A percentile compares a stretch with the other conserved stretches of the same genome.
These are phyloP conservation scores for Mycosphaerella sp. DNA, from an alignment of 2,329 filamentous ascomycete genomes.

Conservation along the genomic window DNA sequence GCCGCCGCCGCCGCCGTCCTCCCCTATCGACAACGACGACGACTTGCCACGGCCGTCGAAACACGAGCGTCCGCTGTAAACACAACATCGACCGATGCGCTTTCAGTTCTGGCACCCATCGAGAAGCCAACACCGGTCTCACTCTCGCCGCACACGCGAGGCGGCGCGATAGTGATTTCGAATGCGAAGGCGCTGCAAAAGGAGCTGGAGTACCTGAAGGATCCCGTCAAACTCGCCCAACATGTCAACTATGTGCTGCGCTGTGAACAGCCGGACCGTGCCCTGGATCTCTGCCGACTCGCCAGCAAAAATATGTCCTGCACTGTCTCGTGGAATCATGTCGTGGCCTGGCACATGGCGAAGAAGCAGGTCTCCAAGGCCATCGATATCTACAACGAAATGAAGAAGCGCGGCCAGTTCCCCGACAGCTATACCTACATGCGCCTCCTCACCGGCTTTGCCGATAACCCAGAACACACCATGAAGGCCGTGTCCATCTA, in stretches of 20 bases:
- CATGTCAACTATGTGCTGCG: conserved; percentile 58
- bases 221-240: conserved; percentile 66
- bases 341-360: conserved; percentile 66
- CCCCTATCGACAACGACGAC: conserved; percentile 8
- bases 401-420: conserved; percentile 85
- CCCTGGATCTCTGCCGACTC: conserved; percentile 59
- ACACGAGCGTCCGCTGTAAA: not conserved
- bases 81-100: conserved; percentile 17
- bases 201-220: conserved; percentile 58
- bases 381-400: conserved; percentile 89
- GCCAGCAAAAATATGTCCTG: conserved; percentile 61
- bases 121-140: conserved; percentile 3
- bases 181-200: conserved; percentile 39
- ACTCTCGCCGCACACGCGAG: conserved; percentile 3
- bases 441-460: conserved; percentile 71
- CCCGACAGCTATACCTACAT: conserved; percentile 82
- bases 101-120: conserved; percentile 29
- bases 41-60: conserved; percentile 9
- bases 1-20: not conserved
- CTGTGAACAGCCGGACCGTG: conserved; percentile 58
- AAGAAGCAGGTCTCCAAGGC: conserved; percentile 57
- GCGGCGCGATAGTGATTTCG: conserved; percentile 6
- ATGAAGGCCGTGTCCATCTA: conserved; percentile 69
- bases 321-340: conserved; percentile 78
- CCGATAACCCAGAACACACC: conserved; percentile 54